Conservation (phyloP, 805 yeast genomes). For the Zygotorulaspora chibaensis region DNA sequence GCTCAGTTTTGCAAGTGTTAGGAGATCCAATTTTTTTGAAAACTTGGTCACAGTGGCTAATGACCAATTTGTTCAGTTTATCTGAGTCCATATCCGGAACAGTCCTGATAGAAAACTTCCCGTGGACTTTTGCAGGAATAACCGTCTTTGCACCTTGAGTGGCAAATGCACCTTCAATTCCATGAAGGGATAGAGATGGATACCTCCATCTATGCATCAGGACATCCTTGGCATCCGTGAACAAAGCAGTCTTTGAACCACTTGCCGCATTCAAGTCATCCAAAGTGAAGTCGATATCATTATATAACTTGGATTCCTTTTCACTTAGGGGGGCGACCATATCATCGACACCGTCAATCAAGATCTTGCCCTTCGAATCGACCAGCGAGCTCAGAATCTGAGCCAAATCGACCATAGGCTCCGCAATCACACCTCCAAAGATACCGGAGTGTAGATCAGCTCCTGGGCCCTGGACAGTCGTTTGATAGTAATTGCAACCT, state of each 20-base stretch:
- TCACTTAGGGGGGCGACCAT: slow-evolving; percentile 93
- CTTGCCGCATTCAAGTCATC: slow-evolving; percentile 83
- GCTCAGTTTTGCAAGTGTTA: slow-evolving; percentile 65
- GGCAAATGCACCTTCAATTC: slow-evolving; percentile 95
- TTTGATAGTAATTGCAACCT: slow-evolving; percentile 91
- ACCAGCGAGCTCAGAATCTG: slow-evolving; percentile 75
- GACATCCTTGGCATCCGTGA: slow-evolving; percentile 73
- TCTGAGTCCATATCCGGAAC: slow-evolving; percentile 88
- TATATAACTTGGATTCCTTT: slow-evolving; percentile 73
- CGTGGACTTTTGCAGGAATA: slow-evolving; percentile 88
- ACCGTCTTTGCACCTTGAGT: slow-evolving; percentile 97
- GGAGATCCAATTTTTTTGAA: slow-evolving; percentile 71
- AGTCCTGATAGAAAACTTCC: slow-evolving; percentile 95
- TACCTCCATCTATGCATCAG: slow-evolving; percentile 98
- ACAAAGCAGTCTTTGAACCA: slow-evolving; percentile 80
- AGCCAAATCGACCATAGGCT: slow-evolving; percentile 92
- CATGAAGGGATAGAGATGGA: slow-evolving; percentile 94
- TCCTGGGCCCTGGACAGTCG: slow-evolving; percentile 80
- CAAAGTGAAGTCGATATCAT: slow-evolving; percentile 77
- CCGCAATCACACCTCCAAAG: slow-evolving; percentile 95
- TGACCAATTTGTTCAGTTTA: slow-evolving; percentile 73
- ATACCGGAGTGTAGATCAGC: slow-evolving; percentile 98
- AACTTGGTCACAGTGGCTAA: slow-evolving; percentile 59
- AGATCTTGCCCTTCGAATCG: slow-evolving; percentile 73
- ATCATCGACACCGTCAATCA: slow-evolving; percentile 83